These are phyloP conservation scores for Hylodesmum podocarpum DNA, from an alignment of 306 rosid species.

Conservation along the genomic window DNA sequence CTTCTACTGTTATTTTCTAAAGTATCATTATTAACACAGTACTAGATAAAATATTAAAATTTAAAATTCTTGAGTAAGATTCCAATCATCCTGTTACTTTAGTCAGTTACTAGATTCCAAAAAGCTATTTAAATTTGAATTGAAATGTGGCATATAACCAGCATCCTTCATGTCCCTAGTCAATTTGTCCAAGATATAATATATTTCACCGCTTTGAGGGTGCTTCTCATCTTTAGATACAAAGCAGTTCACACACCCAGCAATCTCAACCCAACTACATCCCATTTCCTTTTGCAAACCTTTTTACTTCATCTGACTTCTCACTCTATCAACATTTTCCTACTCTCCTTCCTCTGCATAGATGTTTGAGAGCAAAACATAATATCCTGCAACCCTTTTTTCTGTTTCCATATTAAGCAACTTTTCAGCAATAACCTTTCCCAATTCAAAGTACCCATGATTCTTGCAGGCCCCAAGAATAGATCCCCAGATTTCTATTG, in stretches of 20 bases:
- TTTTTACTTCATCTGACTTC: constrained; percentile 67
- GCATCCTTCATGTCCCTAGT: constrained; percentile 60
- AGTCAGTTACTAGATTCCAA: constrained; percentile 46
- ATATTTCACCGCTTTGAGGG: constrained; percentile 51
- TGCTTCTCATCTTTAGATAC: constrained; percentile 71
- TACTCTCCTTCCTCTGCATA: constrained; percentile 89
- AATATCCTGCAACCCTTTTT: constrained; percentile 74
- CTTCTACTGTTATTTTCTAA: too few species aligned
- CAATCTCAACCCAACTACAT: constrained; percentile 75
- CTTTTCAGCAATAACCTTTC: constrained; percentile 64
- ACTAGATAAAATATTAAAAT: too few species aligned
- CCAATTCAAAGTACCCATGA: constrained; percentile 67
- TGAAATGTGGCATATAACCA: constrained; percentile 48
- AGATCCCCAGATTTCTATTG: constrained; percentile 80
- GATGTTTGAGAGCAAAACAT: constrained; percentile 81
- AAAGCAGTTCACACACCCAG: constrained; percentile 64
- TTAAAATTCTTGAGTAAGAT: not conserved
- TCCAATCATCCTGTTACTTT: too few species aligned
- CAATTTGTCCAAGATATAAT: constrained; percentile 53
- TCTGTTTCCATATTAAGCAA: constrained; percentile 62
- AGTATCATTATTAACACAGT: too few species aligned
- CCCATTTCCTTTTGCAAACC: constrained; percentile 84
- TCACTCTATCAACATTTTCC: constrained; percentile 62
- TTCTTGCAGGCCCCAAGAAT: constrained; percentile 79
- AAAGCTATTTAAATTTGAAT: constrained; percentile 35